These are phyloP conservation scores for Phytophthora pini DNA, from an alignment of 352 stramenopile species.

Conservation along the genomic window DNA sequence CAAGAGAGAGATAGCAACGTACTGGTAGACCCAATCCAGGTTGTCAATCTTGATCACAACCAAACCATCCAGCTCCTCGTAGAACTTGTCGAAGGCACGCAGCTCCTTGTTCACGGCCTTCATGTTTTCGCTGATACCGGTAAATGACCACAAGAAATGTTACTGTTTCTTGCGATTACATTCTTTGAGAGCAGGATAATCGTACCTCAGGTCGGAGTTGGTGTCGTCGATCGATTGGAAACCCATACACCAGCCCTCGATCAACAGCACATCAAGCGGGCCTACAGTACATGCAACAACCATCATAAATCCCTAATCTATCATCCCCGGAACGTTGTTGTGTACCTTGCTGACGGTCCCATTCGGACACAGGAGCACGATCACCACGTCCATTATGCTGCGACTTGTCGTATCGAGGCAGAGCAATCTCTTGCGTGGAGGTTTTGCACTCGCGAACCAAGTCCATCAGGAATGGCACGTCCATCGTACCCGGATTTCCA, in stretches of 20 bases:
- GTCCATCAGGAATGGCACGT: conserved; percentile 69
- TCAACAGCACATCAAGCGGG: conserved; percentile 79
- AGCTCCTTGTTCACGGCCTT: conserved; percentile 73
- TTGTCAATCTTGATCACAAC: conserved; percentile 81
- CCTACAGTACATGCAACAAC: conserved; percentile 34
- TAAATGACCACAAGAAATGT: neutral
- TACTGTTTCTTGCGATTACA: no score
- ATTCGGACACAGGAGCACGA: conserved; percentile 60
- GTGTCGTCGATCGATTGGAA: conserved; percentile 65
- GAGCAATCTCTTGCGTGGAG: conserved; percentile 42
- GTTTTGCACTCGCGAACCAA: conserved; percentile 68
- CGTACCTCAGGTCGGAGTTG: conserved; percentile 44
- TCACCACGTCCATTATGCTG: conserved; percentile 75
- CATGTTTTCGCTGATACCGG: conserved; percentile 51
- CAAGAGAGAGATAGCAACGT: conserved; percentile 15
- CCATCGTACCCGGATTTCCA: conserved; percentile 85
- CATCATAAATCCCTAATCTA: conserved; percentile 13
- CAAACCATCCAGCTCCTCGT: conserved; percentile 69
- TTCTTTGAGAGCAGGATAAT: neutral
- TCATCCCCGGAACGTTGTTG: neutral
- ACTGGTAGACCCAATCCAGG: conserved; percentile 87
- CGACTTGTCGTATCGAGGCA: conserved; percentile 87
- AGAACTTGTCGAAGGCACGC: conserved; percentile 65
- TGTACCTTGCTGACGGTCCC: conserved; percentile 64
- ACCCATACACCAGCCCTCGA: conserved; percentile 89